These are phyloP conservation scores for Caryopteris hybrid DNA, from an alignment of 305 asterid species.

Conservation along the genomic window DNA sequence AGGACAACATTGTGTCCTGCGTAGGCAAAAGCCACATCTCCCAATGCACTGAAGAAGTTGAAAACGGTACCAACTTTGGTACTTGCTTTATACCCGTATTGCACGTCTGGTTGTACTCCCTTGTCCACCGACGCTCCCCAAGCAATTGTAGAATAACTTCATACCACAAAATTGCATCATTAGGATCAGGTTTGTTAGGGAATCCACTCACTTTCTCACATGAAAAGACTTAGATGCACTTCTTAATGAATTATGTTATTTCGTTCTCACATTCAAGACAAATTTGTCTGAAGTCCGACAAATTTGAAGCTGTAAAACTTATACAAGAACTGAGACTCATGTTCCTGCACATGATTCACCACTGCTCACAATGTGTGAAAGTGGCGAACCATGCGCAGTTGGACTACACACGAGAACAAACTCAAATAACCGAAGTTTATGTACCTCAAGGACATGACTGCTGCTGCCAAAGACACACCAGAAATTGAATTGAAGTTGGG, in stretches of 20 bases:
- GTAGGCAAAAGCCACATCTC: constrained; percentile 72
- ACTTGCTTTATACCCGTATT: constrained; percentile 43
- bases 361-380: too few relatives aligned
- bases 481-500: constrained; percentile 74
- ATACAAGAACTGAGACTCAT: too few relatives aligned
- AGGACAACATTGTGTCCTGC: constrained; percentile 75
- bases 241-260: too few relatives aligned
- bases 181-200: neutral
- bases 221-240: too few relatives aligned
- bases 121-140: constrained; percentile 51
- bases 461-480: constrained; percentile 74
- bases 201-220: too few relatives aligned
- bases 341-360: too few relatives aligned
- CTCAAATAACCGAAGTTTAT: too few relatives aligned
- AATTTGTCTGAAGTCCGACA: too few relatives aligned
- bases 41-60: constrained; percentile 60
- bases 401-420: too few relatives aligned
- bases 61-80: constrained; percentile 45
- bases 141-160: constrained; percentile 66
- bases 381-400: too few relatives aligned
- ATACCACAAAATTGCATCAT: neutral
- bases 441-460: constrained; percentile 79
- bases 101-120: constrained; percentile 43
- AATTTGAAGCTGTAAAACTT: too few relatives aligned
- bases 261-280: too few relatives aligned